These are phyloP conservation scores for Entoloma clypeatum DNA, from an alignment of 1,284 basidiomycete species.

Conservation along the genomic window DNA sequence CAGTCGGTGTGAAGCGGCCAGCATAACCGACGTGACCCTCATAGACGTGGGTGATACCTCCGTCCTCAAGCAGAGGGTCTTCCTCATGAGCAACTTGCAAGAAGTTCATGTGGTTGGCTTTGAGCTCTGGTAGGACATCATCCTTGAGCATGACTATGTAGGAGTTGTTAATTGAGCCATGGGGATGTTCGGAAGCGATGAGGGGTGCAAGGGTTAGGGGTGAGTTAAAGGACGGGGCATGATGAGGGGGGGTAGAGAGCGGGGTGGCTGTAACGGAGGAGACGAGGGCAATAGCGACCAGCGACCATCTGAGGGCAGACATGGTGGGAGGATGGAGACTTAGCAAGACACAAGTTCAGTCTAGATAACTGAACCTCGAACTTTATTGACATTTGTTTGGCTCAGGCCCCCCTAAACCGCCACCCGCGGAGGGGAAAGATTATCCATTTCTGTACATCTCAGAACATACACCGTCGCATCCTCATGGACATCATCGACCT, in stretches of 20 bases:
- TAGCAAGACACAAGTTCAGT: slow-evolving; percentile 3
- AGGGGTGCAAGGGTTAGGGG: slow-evolving; percentile 57
- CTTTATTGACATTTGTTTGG: slow-evolving; percentile 16
- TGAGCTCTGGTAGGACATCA: slow-evolving; percentile 50
- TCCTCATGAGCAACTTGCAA: slow-evolving; percentile 54
- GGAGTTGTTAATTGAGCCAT: slow-evolving; percentile 77
- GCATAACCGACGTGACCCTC: slow-evolving; percentile 76
- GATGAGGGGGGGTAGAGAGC: slow-evolving; percentile 56
- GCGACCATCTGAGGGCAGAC: slow-evolving; percentile 35
- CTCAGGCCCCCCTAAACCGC: slow-evolving; percentile 9
- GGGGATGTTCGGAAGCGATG: slow-evolving; percentile 49
- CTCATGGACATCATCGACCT: slow-evolving; percentile 58
- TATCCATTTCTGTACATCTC: too few relatives aligned
- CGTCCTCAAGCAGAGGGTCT: slow-evolving; percentile 44
- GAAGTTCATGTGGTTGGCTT: slow-evolving; percentile 75
- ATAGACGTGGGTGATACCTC: slow-evolving; percentile 71
- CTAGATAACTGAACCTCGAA: slow-evolving; percentile 14
- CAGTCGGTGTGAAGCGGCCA: slow-evolving; percentile 74
- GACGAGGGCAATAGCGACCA: slow-evolving; percentile 33
- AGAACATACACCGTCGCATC: slow-evolving; percentile 12
- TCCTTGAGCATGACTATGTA: slow-evolving; percentile 90
- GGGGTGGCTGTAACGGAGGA: slow-evolving; percentile 42
- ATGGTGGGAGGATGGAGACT: slow-evolving; percentile 30
- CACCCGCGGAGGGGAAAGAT: not conserved
- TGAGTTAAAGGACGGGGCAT: slow-evolving; percentile 38